These are phyloP conservation scores for Papilionanthe hybrid DNA, from an alignment of 116 monocot genomes.

Conservation along the genomic window DNA sequence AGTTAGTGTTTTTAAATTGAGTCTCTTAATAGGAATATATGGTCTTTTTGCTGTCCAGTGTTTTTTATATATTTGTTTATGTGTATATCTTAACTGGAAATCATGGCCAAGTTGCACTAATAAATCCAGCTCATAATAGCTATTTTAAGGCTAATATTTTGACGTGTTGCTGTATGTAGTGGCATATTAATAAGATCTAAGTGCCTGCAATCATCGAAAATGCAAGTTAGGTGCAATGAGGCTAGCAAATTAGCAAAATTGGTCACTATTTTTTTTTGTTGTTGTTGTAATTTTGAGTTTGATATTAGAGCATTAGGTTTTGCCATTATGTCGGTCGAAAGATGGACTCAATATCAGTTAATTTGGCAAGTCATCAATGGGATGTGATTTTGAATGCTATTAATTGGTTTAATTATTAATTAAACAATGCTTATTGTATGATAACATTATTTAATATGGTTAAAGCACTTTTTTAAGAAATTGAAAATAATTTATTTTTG, in stretches of 20 bases:
- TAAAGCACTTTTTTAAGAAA: too few relatives aligned
- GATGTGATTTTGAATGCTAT: too few relatives aligned
- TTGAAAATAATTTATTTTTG: too few relatives aligned
- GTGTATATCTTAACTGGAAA: background rate
- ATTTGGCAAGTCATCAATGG: too few relatives aligned
- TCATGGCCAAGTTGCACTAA: background rate
- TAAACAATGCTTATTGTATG: too few relatives aligned
- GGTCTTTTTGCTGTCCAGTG: background rate
- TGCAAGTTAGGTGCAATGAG: background rate
- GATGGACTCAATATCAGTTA: background rate
- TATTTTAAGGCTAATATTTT: background rate
- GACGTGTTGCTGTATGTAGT: background rate
- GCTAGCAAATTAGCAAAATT: background rate
- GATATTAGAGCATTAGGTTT: background rate
- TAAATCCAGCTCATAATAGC: slow-evolving; percentile 1
- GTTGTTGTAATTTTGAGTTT: too few relatives aligned
- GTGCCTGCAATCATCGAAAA: too few relatives aligned
- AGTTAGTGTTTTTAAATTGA: background rate
- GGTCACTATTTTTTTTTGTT: too few relatives aligned
- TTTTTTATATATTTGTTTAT: background rate
- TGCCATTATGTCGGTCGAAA: background rate
- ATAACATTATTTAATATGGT: too few relatives aligned
- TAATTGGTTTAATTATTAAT: too few relatives aligned
- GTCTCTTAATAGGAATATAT: background rate
- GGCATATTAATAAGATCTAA: background rate